Base-by-base conservation (phyloP, 2,329 filamentous ascomycete species). In the Colletotrichum sp. region DNA sequence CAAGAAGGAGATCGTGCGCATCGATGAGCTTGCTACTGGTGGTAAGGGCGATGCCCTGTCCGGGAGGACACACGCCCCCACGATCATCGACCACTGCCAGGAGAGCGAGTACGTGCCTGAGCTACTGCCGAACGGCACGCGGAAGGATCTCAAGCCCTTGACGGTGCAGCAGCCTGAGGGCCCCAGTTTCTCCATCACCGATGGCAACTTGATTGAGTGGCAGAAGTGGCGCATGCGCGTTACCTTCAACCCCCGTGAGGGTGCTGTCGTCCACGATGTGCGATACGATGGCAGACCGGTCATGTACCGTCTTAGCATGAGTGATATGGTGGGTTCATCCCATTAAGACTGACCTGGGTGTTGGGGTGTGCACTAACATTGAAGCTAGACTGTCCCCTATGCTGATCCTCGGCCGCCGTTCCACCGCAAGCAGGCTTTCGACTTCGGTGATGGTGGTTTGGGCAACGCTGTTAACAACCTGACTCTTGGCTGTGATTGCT, bases 381-480 rank as follows among this genome's bases (percentile, higher is more conserved):
- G 4, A 0, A 13, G 7, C 9, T 0, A 77, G 74, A 77, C 73
- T 28, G 76, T 77, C 4, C 76, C 74, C 2, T 77, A 77, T 14
- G 76, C 76, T 26, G 76, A 77, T 16, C 76, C 76, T 34, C 74
- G 76, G 13, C 64, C 74, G 9, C 76, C 76, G 6, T 77, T 77
- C 57, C 76, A 76, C 64, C 72, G 75, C 34, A 94, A 94, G 80
- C 91, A 93, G 77, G 92, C 92, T 6, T 94, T 94, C 77, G 93
- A 94, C 80, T 92, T 94, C 77, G 93, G 93, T 4, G 92, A 94
- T 76, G 92, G 89, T 16, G 93, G 92, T n/a, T 90, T 91, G 39
- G 93, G 92, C 6, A 89, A 90, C 64, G 90, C 89, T 77, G 91
- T 92, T 24, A 94, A 94, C 81, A 94, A 94, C 77, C 86, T 95